phyloP scores from a whole-genome alignment of 2,329 filamentous ascomycete genomes.

The Ophiocordyceps robertsii region DNA sequence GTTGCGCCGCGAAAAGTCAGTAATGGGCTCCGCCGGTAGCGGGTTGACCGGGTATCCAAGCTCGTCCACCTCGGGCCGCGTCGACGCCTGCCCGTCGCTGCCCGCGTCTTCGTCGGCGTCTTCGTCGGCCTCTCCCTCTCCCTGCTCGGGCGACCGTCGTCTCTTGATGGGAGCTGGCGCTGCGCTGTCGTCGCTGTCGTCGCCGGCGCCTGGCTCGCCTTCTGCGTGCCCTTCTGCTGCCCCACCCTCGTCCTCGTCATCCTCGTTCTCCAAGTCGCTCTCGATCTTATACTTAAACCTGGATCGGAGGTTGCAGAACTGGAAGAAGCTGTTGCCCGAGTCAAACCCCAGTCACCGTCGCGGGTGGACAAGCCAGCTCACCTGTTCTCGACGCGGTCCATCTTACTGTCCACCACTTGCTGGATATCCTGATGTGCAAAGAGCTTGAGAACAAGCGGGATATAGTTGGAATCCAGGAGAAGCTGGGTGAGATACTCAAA shows the following conservation, averaged over 20 bases:
- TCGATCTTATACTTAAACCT: constrained; percentile 24
- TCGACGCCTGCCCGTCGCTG: constrained; percentile 19
- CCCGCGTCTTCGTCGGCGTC: constrained; percentile 14
- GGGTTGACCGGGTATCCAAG: constrained; percentile 66
- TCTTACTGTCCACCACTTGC: constrained; percentile 72
- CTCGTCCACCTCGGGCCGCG: constrained; percentile 63
- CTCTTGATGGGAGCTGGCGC: constrained; percentile 70
- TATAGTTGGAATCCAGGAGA: constrained; percentile 85
- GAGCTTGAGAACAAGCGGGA: constrained; percentile 83
- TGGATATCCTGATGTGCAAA: constrained; percentile 93
- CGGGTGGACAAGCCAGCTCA: constrained; percentile 21
- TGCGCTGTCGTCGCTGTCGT: constrained; percentile 61
- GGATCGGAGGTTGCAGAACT: constrained; percentile 67
- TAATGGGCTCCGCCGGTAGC: constrained; percentile 64
- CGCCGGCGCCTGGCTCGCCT: constrained; percentile 16
- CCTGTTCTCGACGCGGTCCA: constrained; percentile 72
- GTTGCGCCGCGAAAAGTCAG: constrained; percentile 81
- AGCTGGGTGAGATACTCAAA: constrained; percentile 94
- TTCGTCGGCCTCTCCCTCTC: constrained; percentile 7
- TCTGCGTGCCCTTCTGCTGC: constrained; percentile 18
- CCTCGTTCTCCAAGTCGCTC: constrained; percentile 13
- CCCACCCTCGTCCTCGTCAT: constrained; percentile 7
- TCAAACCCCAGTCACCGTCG: constrained; percentile 5
- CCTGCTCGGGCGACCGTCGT: constrained; percentile 30
- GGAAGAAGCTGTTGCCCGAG: constrained; percentile 57